These are phyloP conservation scores for Peronospora belbahrii DNA, from an alignment of 352 stramenopile species.

Conservation along the genomic window DNA sequence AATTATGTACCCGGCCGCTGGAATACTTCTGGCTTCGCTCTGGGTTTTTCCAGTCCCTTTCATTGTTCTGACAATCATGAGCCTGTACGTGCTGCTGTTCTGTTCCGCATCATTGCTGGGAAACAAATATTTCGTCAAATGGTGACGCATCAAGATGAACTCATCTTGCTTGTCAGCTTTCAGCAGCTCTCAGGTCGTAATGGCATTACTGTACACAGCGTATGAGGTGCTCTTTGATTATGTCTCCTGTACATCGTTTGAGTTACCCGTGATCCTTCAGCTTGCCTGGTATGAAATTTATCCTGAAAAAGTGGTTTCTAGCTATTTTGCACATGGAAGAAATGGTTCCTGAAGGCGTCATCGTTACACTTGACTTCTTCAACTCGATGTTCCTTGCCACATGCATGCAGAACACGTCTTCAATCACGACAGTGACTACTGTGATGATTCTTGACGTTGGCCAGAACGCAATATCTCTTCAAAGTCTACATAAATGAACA, in stretches of 20 bases:
- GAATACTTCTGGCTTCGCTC: conserved; percentile 11
- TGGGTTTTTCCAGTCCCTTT: conserved; percentile 24
- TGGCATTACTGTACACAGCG: conserved; percentile 14
- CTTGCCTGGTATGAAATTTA: conserved; percentile 28
- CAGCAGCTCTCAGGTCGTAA: conserved; percentile 5
- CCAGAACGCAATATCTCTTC: conserved; percentile 8
- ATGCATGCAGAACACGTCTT: conserved; percentile 35
- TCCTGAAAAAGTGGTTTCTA: conserved; percentile 27
- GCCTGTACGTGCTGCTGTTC: conserved; percentile 11
- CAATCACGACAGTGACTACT: conserved; percentile 18
- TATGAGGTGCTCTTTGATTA: conserved; percentile 13
- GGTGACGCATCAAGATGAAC: conserved; percentile 2
- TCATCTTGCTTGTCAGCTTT: conserved; percentile 14
- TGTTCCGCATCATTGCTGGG: conserved; percentile 15
- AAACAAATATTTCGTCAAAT: conserved; percentile 10
- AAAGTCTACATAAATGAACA: conserved; percentile 1
- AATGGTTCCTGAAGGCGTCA: conserved; percentile 23
- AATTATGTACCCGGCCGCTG: conserved; percentile 2
- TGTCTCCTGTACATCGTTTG: conserved; percentile 1
- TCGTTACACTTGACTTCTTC: conserved; percentile 41
- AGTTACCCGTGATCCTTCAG: conserved; percentile 17
- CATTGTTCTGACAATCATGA: conserved; percentile 14
- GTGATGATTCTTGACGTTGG: conserved; percentile 25
- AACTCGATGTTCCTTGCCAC: conserved; percentile 33
- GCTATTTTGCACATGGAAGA: conserved; percentile 18